Conservation (phyloP, 306 rosid genomes). For the Echinosophora koreensis region DNA sequence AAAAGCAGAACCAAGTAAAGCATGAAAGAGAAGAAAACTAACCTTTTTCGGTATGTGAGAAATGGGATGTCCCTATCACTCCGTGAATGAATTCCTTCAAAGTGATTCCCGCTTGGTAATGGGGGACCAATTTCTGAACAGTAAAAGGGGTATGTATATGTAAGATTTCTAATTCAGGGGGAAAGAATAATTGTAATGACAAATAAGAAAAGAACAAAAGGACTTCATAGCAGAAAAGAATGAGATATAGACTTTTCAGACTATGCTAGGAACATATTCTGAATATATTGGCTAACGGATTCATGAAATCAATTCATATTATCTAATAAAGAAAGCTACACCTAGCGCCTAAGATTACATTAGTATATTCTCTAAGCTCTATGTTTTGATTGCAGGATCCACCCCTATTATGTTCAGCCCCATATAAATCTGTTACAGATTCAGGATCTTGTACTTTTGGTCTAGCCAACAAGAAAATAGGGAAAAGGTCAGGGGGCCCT, state of each 20-base stretch:
- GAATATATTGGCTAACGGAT: constrained; percentile 43
- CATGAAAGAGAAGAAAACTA: constrained; percentile 56
- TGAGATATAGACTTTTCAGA: constrained; percentile 53
- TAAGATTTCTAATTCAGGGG: constrained; percentile 50
- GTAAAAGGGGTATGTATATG: constrained; percentile 57
- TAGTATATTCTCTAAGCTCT: constrained; percentile 50
- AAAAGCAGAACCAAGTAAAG: constrained; percentile 71
- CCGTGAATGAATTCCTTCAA: constrained; percentile 61
- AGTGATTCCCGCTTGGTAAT: constrained; percentile 69
- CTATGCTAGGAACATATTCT: constrained; percentile 48
- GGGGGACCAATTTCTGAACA: constrained; percentile 78
- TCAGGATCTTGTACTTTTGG: constrained; percentile 52
- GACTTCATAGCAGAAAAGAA: constrained; percentile 49
- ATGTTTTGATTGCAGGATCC: constrained; percentile 47
- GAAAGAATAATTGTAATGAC: constrained; percentile 35
- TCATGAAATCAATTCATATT: constrained; percentile 42
- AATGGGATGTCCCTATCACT: constrained; percentile 81
- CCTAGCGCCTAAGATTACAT: constrained; percentile 40
- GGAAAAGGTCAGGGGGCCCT: constrained; percentile 31
- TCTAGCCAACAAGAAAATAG: constrained; percentile 38
- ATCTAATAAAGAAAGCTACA: constrained; percentile 46
- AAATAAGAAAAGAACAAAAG: constrained; percentile 49
- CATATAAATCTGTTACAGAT: constrained; percentile 34
- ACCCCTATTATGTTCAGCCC: constrained; percentile 43
- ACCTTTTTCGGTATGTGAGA: constrained; percentile 96